Base-by-base conservation (phyloP, 225 moss, liverwort and hornwort species). In the Physcomitrium patens region DNA sequence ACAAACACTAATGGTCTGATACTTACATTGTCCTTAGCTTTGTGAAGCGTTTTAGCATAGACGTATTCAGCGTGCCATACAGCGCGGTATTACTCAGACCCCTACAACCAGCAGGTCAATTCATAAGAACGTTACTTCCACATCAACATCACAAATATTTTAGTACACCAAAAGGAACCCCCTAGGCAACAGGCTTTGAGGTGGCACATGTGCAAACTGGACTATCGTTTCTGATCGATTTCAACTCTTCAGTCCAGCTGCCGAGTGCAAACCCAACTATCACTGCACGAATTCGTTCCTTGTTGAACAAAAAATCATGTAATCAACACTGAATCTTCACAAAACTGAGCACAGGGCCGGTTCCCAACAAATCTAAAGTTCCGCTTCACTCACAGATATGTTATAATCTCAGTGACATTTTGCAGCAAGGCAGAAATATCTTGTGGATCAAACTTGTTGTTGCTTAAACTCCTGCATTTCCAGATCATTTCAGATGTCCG, bases 381-480 rank as follows among this genome's bases (percentile, higher is more conserved):
- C 0, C 22, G 13, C 61, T 17, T 17, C 24, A 58, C 77, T 77
- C 20, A 73, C 77, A 77, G 2, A 8, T 46, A 24, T 20, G 61
- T 11, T 11, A 81, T 68, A 9, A 2, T 8, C 0, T 55, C 2
- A 7, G 3, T 7, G 19, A 73, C 63, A 49, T 17, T 43, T 12
- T 0, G 1, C 26, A 81, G 48, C 64, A 57, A 45, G 0, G 41
- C 15, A 63, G 73, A 45, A 7, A 49, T 73, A 24, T 9, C 1
- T 43, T 18, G 17, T 50, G 1, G 55, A 43, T 73, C 42, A 22
- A 81, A 81, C 12, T 0, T 28, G 9, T 81, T 81, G 19, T 10
- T 0, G 41, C 73, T 77, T 57, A 81, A 50, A 57, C 61, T 27
- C 73, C 73, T 81, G 57, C 44, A 65, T 0, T 75, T 11, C 42